Conservation (phyloP, 2,329 filamentous ascomycete species). For the Tolypocladium amazonense region DNA sequence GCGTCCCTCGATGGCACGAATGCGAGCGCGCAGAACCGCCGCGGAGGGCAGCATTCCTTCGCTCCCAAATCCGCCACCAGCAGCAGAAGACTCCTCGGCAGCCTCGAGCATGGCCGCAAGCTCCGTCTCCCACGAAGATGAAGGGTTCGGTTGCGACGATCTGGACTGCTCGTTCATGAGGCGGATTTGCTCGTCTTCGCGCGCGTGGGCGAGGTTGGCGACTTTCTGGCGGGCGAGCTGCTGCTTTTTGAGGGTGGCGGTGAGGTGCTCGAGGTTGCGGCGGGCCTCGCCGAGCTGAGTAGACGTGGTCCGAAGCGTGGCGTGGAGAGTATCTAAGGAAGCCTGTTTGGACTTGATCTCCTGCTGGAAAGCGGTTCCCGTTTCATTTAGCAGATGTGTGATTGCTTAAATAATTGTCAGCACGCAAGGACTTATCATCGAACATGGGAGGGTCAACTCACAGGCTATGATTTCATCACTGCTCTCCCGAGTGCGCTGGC, state of each 20-base stretch:
- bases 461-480: slow-evolving; percentile 71
- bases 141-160: slow-evolving; percentile 32
- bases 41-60: slow-evolving; percentile 44
- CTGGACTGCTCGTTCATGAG: slow-evolving; percentile 29
- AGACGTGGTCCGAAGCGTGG: slow-evolving; percentile 70
- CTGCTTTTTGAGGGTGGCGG: slow-evolving; percentile 53
- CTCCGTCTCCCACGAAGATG: slow-evolving; percentile 43
- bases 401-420: slow-evolving; percentile 46
- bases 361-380: slow-evolving; percentile 66
- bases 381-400: slow-evolving; percentile 69
- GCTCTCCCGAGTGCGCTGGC: slow-evolving; percentile 55
- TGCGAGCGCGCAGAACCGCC: slow-evolving; percentile 52
- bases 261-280: slow-evolving; percentile 60
- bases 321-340: slow-evolving; percentile 71
- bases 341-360: slow-evolving; percentile 78
- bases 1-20: slow-evolving; percentile 60
- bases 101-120: slow-evolving; percentile 35
- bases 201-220: slow-evolving; percentile 64
- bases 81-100: slow-evolving; percentile 23
- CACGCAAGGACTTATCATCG: not conserved
- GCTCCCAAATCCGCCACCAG: slow-evolving; percentile 23
- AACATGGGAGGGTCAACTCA: slow-evolving; percentile 31
- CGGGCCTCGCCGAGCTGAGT: slow-evolving; percentile 68
- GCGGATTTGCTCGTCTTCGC: slow-evolving; percentile 55
- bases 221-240: slow-evolving; percentile 61